Evolutionary conservation across 2,329 filamentous ascomycete species (phyloP).

Genomic region (Colletotrichum incanum): DNA sequence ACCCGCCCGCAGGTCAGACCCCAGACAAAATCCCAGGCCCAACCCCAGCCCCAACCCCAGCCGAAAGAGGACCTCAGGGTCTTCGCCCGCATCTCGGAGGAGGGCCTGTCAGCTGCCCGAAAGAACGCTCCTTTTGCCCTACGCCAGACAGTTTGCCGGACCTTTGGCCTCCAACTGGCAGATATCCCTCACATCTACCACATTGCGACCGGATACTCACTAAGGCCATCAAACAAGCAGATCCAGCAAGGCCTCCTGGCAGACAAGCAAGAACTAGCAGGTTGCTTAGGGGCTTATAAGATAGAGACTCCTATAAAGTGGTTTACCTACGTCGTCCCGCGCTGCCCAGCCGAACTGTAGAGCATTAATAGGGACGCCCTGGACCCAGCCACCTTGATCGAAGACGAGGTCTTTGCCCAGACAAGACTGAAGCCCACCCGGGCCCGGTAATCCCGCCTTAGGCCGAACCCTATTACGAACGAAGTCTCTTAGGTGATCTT

Average conservation of each 20-base stretch:
- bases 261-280: background rate
- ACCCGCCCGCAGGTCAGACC: background rate
- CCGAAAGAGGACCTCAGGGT: background rate
- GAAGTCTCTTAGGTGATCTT: constrained; percentile 2
- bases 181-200: constrained; percentile 6
- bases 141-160: background rate
- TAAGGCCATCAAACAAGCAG: background rate
- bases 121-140: constrained; percentile 3
- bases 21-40: background rate
- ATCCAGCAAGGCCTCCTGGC: background rate
- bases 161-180: background rate
- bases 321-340: background rate
- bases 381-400: background rate
- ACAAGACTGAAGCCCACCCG: background rate
- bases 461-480: background rate
- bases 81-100: background rate
- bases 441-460: background rate
- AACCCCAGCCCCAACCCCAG: background rate
- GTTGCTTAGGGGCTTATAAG: constrained; percentile 3
- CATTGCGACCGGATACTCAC: background rate
- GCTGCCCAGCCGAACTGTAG: background rate
- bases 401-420: constrained; percentile 11
- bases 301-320: background rate
- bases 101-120: background rate
- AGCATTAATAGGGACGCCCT: background rate